phyloP scores from a whole-genome alignment of 139 green algal species.

The Pleodorina starrii region DNA sequence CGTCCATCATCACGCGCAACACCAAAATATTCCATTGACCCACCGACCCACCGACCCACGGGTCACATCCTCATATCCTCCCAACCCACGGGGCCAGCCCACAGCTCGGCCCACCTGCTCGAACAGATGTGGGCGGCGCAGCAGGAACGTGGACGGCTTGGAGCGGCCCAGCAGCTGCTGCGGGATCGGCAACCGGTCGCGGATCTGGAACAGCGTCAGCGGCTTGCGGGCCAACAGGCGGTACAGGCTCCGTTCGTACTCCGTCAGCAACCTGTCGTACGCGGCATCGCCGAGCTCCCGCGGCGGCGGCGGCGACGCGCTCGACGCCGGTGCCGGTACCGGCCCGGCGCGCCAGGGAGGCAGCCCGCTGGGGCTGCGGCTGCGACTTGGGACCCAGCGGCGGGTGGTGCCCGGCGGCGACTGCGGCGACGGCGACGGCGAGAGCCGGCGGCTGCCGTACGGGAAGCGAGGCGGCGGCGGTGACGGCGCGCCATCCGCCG shows the following conservation, averaged over 20 bases:
- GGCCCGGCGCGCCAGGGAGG: not conserved
- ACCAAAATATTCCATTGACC: no score
- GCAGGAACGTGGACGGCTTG: slow-evolving; percentile 47
- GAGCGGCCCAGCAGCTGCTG: slow-evolving; percentile 1
- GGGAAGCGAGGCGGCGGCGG: not conserved
- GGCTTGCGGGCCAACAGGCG: not conserved
- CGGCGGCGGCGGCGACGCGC: not conserved
- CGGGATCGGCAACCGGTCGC: slow-evolving; percentile 33
- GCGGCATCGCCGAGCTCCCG: not conserved
- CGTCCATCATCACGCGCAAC: no score
- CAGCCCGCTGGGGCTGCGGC: not conserved
- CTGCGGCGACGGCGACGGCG: not conserved
- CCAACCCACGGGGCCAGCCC: no score
- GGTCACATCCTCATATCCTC: no score
- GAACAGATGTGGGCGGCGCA: slow-evolving; percentile 37
- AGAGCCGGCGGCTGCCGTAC: not conserved
- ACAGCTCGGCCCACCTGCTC: not conserved
- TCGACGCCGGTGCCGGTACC: not conserved
- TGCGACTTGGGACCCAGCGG: not conserved
- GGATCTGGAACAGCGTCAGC: slow-evolving; percentile 43
- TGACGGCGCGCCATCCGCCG: no score
- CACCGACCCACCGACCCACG: no score
- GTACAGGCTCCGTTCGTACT: slow-evolving; percentile 43
- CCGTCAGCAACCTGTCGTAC: not conserved
- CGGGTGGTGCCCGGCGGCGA: not conserved